Evolutionary conservation across 805 yeast species (phyloP), one percentile per base, ranked within the genome.

Genomic region (Yarrowia osloensis): DNA sequence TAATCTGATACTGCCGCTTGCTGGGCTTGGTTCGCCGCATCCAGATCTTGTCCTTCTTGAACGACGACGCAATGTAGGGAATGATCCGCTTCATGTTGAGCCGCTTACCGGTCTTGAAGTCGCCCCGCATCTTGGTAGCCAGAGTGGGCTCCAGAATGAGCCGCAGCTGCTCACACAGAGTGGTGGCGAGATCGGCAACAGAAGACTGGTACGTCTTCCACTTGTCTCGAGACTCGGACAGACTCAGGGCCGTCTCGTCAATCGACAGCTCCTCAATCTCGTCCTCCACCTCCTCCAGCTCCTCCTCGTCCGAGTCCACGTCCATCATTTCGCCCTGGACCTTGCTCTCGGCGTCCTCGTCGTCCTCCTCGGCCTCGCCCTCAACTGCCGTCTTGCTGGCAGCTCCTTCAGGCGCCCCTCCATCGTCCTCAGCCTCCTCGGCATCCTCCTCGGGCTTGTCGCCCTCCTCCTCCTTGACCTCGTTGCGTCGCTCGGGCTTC

Each of bases 11-110:
- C 76, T 93, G 95, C 74, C 99, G 87, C 81, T 95, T 95, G 71
- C 96, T 90, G 67, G 99, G 99, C 75, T 95, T 94, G 7, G 98
- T 92, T 78, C 99, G 86, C 76, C 97, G 86, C 79, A 95, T 84
- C 99, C 99, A 95, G 68, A 95, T 95, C 81, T 95, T 95, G 77
- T 95, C 99, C 77, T 95, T 95, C 74, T 97, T 87, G 85, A 91
- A 95, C 74, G 92, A 97, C 42, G 97, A 90, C 0, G 99, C 99
- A 81, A 95, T 95, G 77, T 94, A 95, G 7, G 98, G 97, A 74
- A 95, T 95, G 73, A 95, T 95, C 71, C 98, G 84, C 81, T 94
- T 95, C 98, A 95, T 93, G 78, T 95, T 95, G 73, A 95, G 84
- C 71, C 99, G 84, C 77, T 95, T 95, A 77, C 99, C 99, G 1